A percentile compares a stretch with the other conserved stretches of the same genome.
These are phyloP conservation scores for Trypanosoma melophagium DNA, from an alignment of 208 protist genomes.

Conservation along the genomic window DNA sequence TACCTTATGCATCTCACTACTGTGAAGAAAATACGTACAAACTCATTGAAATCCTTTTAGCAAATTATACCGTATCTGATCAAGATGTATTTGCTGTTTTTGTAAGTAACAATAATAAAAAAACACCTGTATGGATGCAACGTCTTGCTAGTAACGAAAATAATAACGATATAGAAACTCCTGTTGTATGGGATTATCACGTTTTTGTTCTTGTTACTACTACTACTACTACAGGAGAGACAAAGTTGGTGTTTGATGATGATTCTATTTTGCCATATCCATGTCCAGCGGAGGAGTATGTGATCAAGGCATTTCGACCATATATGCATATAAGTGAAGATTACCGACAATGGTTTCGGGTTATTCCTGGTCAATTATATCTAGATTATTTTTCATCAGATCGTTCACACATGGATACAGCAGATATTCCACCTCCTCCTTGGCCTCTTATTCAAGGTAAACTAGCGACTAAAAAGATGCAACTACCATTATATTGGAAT, in stretches of 20 bases:
- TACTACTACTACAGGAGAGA: background rate
- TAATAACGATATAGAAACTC: background rate
- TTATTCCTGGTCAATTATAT: slow-evolving; percentile 20
- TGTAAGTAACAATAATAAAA: slow-evolving; percentile 23
- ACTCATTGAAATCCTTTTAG: slow-evolving; percentile 25
- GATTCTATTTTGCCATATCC: slow-evolving; percentile 23
- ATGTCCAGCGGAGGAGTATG: slow-evolving; percentile 13
- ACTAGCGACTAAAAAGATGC: slow-evolving; percentile 6
- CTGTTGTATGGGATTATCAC: slow-evolving; percentile 31
- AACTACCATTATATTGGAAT: slow-evolving; percentile 18
- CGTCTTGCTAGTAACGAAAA: background rate
- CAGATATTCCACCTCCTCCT: slow-evolving; percentile 4
- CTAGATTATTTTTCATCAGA: slow-evolving; percentile 27
- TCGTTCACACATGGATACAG: slow-evolving; percentile 26
- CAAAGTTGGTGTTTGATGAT: slow-evolving; percentile 20
- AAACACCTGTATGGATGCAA: slow-evolving; percentile 27
- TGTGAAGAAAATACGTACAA: slow-evolving; percentile 34
- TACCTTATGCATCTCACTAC: slow-evolving; percentile 28
- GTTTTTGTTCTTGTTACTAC: slow-evolving; percentile 20
- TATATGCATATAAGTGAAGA: slow-evolving; percentile 1
- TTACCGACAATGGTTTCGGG: slow-evolving; percentile 19
- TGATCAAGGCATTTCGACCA: slow-evolving; percentile 20
- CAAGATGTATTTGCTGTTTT: slow-evolving; percentile 31
- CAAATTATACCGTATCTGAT: slow-evolving; percentile 7
- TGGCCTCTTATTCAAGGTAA: slow-evolving; percentile 25